Base-by-base conservation (phyloP, 176 grass and related monocot genomes). In the Juncus inflexus region DNA sequence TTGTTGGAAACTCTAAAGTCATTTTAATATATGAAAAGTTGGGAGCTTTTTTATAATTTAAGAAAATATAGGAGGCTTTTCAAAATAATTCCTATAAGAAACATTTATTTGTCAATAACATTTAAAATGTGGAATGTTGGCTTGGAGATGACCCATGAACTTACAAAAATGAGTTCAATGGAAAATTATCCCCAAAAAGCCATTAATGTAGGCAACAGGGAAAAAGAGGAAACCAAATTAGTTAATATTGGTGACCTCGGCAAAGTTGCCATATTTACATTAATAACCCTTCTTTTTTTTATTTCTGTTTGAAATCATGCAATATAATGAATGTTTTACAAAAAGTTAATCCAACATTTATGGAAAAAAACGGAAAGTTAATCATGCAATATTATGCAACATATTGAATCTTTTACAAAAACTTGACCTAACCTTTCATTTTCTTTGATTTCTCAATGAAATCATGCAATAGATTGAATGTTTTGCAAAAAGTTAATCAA, bases 171-270 rank as follows among this genome's bases (percentile, higher is more conserved):
- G 4, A 2, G 4, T 16, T 39, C 50, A 53, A 13, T 55, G 50
- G 65, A 68, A 39, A 11, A 12, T 52, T 52, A n/a, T 9, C 2
- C 12, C 35, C 65, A 39, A 68, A 14, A 68, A 28, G 50, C 50
- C 65, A 40, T 38, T 54, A 13, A 8, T 67, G 38, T 67, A 67
- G 19, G 64, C 64, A 67, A 52, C 64, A 67, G 64, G 64, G 64
- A 67, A 67, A 67, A 67, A 67, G 45, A 67, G 64, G 64, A 67
- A 38, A 67, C 64, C 45, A 53, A 53, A 67, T 37, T 8, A 37
- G 52, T 52, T 3, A 66, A 6, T 51, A 67, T 67, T 52, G 64
- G 45, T 38, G 52, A 67, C 64, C 64, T 53, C 64, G 64, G 64
- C 64, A 67, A 67, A 67, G 64, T 50, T 53, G 64, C 64, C 47